phyloP scores from a whole-genome alignment of 2,329 filamentous ascomycete species.

The Cadophora sp. region DNA sequence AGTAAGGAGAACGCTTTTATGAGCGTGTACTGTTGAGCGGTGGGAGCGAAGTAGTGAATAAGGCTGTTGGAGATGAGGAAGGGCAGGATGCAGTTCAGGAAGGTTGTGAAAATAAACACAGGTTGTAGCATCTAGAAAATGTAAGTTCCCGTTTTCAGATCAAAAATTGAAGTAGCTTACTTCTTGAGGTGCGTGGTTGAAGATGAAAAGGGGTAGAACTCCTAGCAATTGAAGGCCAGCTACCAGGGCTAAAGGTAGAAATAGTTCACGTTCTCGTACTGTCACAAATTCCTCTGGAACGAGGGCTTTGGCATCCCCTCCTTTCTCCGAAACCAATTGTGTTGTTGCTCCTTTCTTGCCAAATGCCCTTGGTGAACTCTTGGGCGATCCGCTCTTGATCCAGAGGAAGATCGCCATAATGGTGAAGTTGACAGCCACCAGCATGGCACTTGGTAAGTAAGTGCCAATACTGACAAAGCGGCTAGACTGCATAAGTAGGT shows the following conservation, averaged over 20 bases:
- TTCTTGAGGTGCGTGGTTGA: constrained; percentile 73
- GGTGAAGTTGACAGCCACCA: constrained; percentile 91
- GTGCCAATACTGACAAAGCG: constrained; percentile 98
- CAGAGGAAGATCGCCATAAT: constrained; percentile 96
- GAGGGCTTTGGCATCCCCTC: constrained; percentile 35
- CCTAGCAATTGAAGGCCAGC: constrained; percentile 77
- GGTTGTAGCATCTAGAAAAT: constrained; percentile 60
- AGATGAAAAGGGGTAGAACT: constrained; percentile 81
- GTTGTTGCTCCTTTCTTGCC: constrained; percentile 46
- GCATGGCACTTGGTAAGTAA: constrained; percentile 96
- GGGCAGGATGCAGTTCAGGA: constrained; percentile 62
- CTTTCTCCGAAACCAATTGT: constrained; percentile 35
- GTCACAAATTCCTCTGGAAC: constrained; percentile 32
- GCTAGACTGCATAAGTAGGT: constrained; percentile 88
- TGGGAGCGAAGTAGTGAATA: constrained; percentile 57
- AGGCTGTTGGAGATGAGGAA: constrained; percentile 62
- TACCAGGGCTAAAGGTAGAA: constrained; percentile 77
- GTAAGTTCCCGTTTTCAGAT: constrained; percentile 1
- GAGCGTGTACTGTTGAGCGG: constrained; percentile 74
- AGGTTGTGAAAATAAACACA: constrained; percentile 64
- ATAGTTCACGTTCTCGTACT: constrained; percentile 60
- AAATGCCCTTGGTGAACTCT: constrained; percentile 19
- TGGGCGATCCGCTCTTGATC: constrained; percentile 76
- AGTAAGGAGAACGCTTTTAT: constrained; percentile 93
- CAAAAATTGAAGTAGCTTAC: constrained; percentile 51